Percentiles rank a stretch among this genome's conserved stretches.
phyloP scores from a whole-genome alignment of 257 asterid species.

The Paraleonurus japonicus region DNA sequence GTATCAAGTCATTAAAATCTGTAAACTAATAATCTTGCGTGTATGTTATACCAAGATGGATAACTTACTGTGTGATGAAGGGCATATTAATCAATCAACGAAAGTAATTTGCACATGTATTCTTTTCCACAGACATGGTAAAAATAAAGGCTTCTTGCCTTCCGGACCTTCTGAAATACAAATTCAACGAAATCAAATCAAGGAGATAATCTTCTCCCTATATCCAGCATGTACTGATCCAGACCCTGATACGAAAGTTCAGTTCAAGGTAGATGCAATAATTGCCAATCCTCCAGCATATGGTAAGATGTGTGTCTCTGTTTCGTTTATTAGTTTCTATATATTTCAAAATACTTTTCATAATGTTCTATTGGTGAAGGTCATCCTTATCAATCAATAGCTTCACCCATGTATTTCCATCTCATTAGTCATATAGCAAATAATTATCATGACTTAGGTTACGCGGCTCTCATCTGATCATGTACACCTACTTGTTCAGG shows the following conservation, averaged over 20 bases:
- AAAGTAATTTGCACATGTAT: not conserved
- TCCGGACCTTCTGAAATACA: slow-evolving; percentile 87
- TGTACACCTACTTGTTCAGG: slow-evolving; percentile 44
- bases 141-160: slow-evolving; percentile 91
- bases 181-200: slow-evolving; percentile 69
- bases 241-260: slow-evolving; percentile 60
- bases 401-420: not conserved
- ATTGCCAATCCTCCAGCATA: slow-evolving; percentile 96
- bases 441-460: not conserved
- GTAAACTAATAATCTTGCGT: not conserved
- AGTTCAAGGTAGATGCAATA: slow-evolving; percentile 73
- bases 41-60: not conserved
- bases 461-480: not conserved
- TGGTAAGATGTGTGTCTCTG: slow-evolving; percentile 44
- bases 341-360: not conserved
- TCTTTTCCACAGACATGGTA: slow-evolving; percentile 72
- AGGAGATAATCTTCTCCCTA: slow-evolving; percentile 71
- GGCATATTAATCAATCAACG: slow-evolving; percentile 4
- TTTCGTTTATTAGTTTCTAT: not conserved
- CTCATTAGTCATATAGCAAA: not conserved
- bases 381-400: not conserved
- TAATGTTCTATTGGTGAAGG: not conserved
- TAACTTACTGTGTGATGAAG: not conserved
- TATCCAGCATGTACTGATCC: slow-evolving; percentile 69
- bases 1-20: not conserved